These are phyloP conservation scores for Colletotrichum echinochloae DNA, from an alignment of 2,329 filamentous ascomycete genomes.

Conservation along the genomic window DNA sequence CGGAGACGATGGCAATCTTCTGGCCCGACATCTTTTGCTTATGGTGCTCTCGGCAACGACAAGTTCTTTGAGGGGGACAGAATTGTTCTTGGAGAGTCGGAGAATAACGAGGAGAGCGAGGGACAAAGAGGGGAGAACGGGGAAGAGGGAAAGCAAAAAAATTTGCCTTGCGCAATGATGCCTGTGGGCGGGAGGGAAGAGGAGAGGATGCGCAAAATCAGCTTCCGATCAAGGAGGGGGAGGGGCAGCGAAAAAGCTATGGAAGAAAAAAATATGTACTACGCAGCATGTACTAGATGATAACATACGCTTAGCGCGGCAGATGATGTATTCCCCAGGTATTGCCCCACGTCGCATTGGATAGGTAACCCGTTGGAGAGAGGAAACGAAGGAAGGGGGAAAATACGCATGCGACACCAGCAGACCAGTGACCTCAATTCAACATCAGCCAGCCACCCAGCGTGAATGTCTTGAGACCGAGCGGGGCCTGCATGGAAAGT, in stretches of 20 bases:
- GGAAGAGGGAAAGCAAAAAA: constrained; percentile 24
- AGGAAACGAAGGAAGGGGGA: background rate
- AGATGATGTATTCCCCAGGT: constrained; percentile 26
- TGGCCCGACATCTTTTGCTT: constrained; percentile 52
- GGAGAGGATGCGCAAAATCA: constrained; percentile 36
- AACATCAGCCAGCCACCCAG: constrained; percentile 14
- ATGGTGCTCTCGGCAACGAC: constrained; percentile 43
- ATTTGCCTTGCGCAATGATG: constrained; percentile 38
- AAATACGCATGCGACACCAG: constrained; percentile 27
- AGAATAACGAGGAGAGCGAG: background rate
- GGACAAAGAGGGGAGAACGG: background rate
- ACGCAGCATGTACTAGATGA: constrained; percentile 15
- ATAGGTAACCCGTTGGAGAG: constrained; percentile 2
- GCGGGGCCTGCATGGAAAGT: background rate
- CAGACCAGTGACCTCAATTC: constrained; percentile 13
- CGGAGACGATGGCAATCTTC: constrained; percentile 89
- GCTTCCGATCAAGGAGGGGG: constrained; percentile 40
- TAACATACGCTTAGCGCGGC: background rate
- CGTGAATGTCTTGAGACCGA: background rate
- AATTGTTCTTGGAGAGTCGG: constrained; percentile 17
- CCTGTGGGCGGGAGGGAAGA: constrained; percentile 29
- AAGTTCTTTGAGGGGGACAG: constrained; percentile 40
- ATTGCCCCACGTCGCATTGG: constrained; percentile 35
- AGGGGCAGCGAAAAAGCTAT: constrained; percentile 27
- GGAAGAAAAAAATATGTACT: constrained; percentile 21